These are phyloP conservation scores for Alternaria sp. DNA, from an alignment of 2,329 filamentous ascomycete species.

Conservation along the genomic window DNA sequence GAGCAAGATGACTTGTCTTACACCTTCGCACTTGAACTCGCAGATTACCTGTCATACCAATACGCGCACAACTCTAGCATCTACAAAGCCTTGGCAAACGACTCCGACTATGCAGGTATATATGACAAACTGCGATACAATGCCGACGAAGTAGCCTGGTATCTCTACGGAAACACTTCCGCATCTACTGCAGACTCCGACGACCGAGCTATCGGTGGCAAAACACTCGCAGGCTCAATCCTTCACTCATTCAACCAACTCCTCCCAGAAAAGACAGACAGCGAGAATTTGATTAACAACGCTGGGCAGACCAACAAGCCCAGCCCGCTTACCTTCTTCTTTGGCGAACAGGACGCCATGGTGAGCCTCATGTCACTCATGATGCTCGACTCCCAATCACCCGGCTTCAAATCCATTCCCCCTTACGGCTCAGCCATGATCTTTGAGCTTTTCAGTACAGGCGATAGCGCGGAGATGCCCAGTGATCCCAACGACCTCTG, in stretches of 20 bases:
- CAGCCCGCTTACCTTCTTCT: slow-evolving; percentile 56
- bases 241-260: slow-evolving; percentile 33
- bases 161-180: slow-evolving; percentile 53
- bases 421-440: slow-evolving; percentile 45
- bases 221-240: slow-evolving; percentile 41
- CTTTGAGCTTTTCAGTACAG: slow-evolving; percentile 58
- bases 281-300: slow-evolving; percentile 5
- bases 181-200: slow-evolving; percentile 28
- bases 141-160: slow-evolving; percentile 60
- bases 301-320: slow-evolving; percentile 30
- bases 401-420: slow-evolving; percentile 35
- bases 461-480: slow-evolving; percentile 46
- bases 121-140: slow-evolving; percentile 50
- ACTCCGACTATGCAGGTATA: slow-evolving; percentile 31
- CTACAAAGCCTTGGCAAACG: slow-evolving; percentile 42
- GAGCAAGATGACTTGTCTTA: slow-evolving; percentile 53
- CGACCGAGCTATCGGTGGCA: slow-evolving; percentile 40
- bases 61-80: slow-evolving; percentile 60
- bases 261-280: slow-evolving; percentile 17
- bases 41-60: slow-evolving; percentile 65
- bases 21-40: slow-evolving; percentile 62
- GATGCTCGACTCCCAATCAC: slow-evolving; percentile 28
- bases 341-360: slow-evolving; percentile 46
- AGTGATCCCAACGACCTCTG: slow-evolving; percentile 56
- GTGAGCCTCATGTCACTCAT: slow-evolving; percentile 43